A percentile compares a stretch with the other conserved stretches of the same genome.
Conservation (phyloP, 345 rosid species). For the Mallotus nudiflorus region DNA sequence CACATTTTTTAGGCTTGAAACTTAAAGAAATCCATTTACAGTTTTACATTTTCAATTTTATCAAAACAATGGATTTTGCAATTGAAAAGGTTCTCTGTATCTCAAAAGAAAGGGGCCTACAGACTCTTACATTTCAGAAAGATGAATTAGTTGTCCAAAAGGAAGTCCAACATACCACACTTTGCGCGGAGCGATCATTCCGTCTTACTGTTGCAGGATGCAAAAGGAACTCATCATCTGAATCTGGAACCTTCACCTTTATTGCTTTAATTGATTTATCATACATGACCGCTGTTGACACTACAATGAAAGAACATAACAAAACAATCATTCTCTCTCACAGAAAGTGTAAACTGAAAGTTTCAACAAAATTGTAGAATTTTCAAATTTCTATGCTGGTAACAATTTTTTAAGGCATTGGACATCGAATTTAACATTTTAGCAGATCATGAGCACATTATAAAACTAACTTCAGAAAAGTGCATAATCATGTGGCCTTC, state of each 20-base stretch:
- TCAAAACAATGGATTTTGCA: not conserved
- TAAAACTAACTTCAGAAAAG: not conserved
- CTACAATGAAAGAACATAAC: conserved; percentile 35
- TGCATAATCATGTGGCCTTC: conserved; percentile 6
- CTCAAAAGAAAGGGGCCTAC: too few relatives aligned
- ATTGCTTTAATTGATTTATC: conserved; percentile 78
- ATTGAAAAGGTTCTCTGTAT: not conserved
- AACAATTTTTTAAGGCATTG: too few relatives aligned
- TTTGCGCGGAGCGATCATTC: conserved; percentile 87
- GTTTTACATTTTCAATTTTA: not conserved
- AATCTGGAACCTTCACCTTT: conserved; percentile 82
- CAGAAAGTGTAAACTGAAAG: not conserved
- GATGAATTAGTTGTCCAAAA: not conserved
- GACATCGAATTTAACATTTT: too few relatives aligned
- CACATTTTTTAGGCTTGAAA: not conserved
- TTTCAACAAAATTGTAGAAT: not conserved
- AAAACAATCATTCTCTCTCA: conserved; percentile 4
- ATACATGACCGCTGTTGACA: conserved; percentile 85
- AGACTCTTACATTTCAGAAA: not conserved
- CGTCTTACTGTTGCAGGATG: conserved; percentile 96
- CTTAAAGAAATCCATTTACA: not conserved
- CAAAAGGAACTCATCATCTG: conserved; percentile 85
- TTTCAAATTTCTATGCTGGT: not conserved
- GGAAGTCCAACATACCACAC: conserved; percentile 65
- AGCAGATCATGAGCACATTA: too few relatives aligned